phyloP scores from a whole-genome alignment of 345 rosid genomes.

The Arabidopsis thaliana region TAIR10.1 NC_003074.8:20807001-20807500 shows the following conservation, averaged over 20 bases:
- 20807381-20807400: constrained; percentile 86
- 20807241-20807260: constrained; percentile 71
- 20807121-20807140: constrained; percentile 86
- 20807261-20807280: constrained; percentile 89
- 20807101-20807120: constrained; percentile 86
- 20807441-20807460: constrained; percentile 85
- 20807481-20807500: constrained; percentile 74
- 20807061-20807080: constrained; percentile 72
- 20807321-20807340: constrained; percentile 88
- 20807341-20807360: constrained; percentile 78
- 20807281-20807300: constrained; percentile 85
- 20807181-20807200: constrained; percentile 81
- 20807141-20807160: constrained; percentile 84
- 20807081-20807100: constrained; percentile 78
- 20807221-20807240: constrained; percentile 83
- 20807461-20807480: constrained; percentile 67
- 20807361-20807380: constrained; percentile 60
- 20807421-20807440: constrained; percentile 72
- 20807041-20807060: constrained; percentile 58
- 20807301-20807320: constrained; percentile 97
- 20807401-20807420: constrained; percentile 77
- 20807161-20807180: constrained; percentile 88
- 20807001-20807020: constrained; percentile 71
- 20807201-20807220: constrained; percentile 72
- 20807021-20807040: constrained; percentile 63